Evolutionary conservation across 23 red algal species (phyloP), one percentile per base, ranked within the genome.

Genomic region (Cyanidiococcus yangmingshanensis): DNA sequence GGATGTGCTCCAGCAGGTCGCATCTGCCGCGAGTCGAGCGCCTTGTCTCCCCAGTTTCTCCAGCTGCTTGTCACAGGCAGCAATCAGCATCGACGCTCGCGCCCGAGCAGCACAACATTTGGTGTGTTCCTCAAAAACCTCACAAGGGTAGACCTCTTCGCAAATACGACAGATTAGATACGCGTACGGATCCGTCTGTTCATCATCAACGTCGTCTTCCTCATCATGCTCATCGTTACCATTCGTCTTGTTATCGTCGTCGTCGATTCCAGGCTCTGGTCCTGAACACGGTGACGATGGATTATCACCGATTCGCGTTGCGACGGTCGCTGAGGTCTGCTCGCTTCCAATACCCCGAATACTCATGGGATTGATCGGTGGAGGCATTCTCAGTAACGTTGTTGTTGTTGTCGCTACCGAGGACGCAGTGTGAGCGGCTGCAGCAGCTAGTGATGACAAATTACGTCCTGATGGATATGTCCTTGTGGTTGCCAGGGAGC

Each of bases 71-170:
- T 71, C 63, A 29, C 63, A 71, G n/a, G 63, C 21, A 35, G 63
- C 63, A 35, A 71, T 71, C 16, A 71, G 21, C 63, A 71, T 30
- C 63, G 63, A 7, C 7, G 63, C 63, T 7, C 63, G 63, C 63
- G 63, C 63, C 27, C 63, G 63, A 12, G 63, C 63, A 7, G 63
- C 63, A 71, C 63, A 71, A 7, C 21, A 71, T 35, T 71, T 71
- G 63, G 63, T 71, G 63, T 71, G 63, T 29, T 71, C 63, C 63
- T 71, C 63, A 29, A 71, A 71, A 29, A 71, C 32, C 63, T 71
- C 63, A 71, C 32, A 71, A 12, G 63, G 63, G 63, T 71, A 71
- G n/a, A 35, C 63, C 27, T 71, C 63, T 30, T 71, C 63, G 27
- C 63, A 71, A 29, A 71, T 71, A 29, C 63, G 63, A 30, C 63